Base-by-base conservation (phyloP, 805 yeast species). In the Kurtzmaniella fragi region DNA sequence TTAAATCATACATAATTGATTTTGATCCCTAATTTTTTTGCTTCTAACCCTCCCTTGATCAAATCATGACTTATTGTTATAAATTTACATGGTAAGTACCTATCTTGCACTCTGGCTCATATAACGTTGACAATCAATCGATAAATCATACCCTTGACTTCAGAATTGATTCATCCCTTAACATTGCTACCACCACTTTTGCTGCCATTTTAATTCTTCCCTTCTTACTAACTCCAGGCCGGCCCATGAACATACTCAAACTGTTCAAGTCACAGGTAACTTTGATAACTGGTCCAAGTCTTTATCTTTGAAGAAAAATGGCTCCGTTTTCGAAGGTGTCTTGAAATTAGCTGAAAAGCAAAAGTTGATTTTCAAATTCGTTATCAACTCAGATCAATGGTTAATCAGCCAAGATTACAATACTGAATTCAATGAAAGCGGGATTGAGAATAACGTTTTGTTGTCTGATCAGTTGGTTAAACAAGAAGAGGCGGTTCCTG, bases 281-380 rank as follows among this genome's bases (percentile, higher is more conserved):
- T 68, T 68, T 46, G 71, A 67, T 44, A 47, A 59, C 40, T 68
- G 74, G 74, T 41, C 59, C 10, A 49, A 52, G 39, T 40, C 52
- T 13, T 50, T 35, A n/a, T 50, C 54, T 3, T 46, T 50, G 27
- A 44, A 42, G 9, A 38, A 43, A 14, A 46, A 44, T 5, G 40
- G 44, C 4, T 52, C 42, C 17, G 36, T 17, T 5, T 63, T 53
- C 42, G 43, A 43, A 30, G 59, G 57, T 11, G 34, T 34, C 17
- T 42, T 67, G 23, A 44, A 43, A 27, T 42, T 63, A 5, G 38
- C 45, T 11, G 38, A 43, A 12, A 52, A 47, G 27, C 49, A 57
- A 31, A 54, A 59, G 34, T 34, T 67, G 29, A 53, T 57, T 17
- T 68, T 68, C 46, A 68, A 68, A 48, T 68, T 68, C 37, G 53